Evolutionary conservation across 805 yeast genomes (phyloP).

Genomic region (Wickerhamomyces subpelliculosus): DNA sequence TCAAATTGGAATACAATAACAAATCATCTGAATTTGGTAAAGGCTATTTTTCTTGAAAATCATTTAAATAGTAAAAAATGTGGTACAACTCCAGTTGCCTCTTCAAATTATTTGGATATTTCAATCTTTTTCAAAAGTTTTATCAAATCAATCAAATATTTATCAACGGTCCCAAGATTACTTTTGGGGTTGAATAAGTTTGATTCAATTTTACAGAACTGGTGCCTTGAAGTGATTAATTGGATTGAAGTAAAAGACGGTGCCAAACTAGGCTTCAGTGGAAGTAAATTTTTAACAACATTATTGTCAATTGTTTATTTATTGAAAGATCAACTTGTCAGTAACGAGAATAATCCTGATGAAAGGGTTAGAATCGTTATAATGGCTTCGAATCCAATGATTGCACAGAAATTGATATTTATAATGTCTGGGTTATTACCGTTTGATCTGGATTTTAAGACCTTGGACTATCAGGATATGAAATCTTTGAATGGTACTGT

Average conservation of each 20-base stretch:
- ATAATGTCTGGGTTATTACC: constrained; percentile 46
- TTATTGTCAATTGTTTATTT: constrained; percentile 13
- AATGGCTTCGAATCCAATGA: constrained; percentile 53
- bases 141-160: constrained; percentile 23
- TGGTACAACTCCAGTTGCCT: background rate
- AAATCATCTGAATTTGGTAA: constrained; percentile 23
- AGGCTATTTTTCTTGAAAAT: constrained; percentile 18
- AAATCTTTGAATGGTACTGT: background rate
- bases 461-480: background rate
- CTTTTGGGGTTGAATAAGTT: constrained; percentile 26
- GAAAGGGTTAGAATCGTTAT: constrained; percentile 44
- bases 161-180: constrained; percentile 28
- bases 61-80: constrained; percentile 6
- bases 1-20: constrained; percentile 27
- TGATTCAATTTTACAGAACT: constrained; percentile 24
- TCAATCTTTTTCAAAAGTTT: constrained; percentile 22
- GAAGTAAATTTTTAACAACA: constrained; percentile 17
- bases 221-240: constrained; percentile 32
- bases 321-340: constrained; percentile 9
- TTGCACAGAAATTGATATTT: constrained; percentile 51
- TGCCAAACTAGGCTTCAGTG: constrained; percentile 18
- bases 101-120: constrained; percentile 17
- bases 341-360: constrained; percentile 2
- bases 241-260: constrained; percentile 40
- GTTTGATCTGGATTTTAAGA: constrained; percentile 20